Conservation (phyloP, 345 rosid species). For the Geranium rotundifolium region DNA sequence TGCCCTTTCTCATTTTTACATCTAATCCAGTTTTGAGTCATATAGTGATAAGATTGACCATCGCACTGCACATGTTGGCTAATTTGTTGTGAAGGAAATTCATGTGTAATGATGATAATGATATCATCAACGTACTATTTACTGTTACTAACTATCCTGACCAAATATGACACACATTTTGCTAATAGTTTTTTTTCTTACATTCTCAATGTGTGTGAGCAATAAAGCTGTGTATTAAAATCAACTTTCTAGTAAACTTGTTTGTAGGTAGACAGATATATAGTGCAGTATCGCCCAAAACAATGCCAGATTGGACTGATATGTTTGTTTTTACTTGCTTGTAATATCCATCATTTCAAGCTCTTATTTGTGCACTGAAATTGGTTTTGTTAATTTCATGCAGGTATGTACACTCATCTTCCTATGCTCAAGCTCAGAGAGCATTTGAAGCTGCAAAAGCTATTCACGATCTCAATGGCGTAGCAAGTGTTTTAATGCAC, state of each 20-base stretch:
- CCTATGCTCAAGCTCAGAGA: constrained; percentile 64
- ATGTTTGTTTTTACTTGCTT: neutral
- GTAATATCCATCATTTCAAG: neutral
- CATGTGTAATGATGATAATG: neutral
- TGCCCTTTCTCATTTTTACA: neutral
- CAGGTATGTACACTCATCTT: constrained; percentile 47
- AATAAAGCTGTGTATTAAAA: too few relatives aligned
- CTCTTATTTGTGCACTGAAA: constrained; percentile 4
- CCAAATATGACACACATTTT: too few relatives aligned
- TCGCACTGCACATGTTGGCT: neutral
- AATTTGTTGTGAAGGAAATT: neutral
- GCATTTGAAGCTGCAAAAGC: constrained; percentile 79
- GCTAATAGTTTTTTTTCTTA: too few relatives aligned
- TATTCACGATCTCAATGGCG: constrained; percentile 69
- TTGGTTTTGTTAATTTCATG: constrained; percentile 1
- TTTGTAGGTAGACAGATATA: too few relatives aligned
- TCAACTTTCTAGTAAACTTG: too few relatives aligned
- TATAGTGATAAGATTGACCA: neutral
- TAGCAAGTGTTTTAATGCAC: constrained; percentile 51
- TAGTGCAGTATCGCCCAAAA: too few relatives aligned
- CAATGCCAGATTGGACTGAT: neutral
- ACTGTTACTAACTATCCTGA: too few relatives aligned
- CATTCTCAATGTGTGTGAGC: too few relatives aligned
- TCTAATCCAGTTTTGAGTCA: neutral
- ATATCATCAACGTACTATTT: too few relatives aligned